Evolutionary conservation across 345 rosid genomes (phyloP).

Genomic region (Murraya paniculata): DNA sequence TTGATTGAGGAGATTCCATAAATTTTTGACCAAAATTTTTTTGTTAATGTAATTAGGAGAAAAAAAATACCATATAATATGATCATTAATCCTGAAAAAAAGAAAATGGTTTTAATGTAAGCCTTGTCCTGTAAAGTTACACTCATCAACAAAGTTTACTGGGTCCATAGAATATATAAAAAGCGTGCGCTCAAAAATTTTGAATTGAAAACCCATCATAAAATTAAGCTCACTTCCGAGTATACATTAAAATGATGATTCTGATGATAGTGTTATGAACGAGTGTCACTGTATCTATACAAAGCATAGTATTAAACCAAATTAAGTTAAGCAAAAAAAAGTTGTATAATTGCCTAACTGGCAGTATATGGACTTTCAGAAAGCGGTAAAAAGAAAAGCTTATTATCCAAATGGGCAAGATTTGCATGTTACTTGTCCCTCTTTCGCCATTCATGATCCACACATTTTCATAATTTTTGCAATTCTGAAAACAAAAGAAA

Average conservation of each 20-base stretch:
- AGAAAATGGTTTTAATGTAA: neutral
- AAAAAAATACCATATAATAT: neutral
- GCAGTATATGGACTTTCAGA: neutral
- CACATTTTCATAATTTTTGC: conserved; percentile 18
- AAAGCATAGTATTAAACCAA: neutral
- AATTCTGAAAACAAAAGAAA: neutral
- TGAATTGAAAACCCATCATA: neutral
- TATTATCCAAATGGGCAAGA: conserved; percentile 40
- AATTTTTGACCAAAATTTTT: too few species aligned
- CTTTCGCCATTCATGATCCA: conserved; percentile 27
- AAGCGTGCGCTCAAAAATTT: conserved; percentile 7
- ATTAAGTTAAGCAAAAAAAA: neutral
- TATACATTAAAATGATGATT: neutral
- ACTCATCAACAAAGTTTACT: neutral
- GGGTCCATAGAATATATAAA: neutral
- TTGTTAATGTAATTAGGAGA: too few species aligned
- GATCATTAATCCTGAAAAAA: too few species aligned
- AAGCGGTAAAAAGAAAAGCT: conserved; percentile 25
- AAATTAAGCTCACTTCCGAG: neutral
- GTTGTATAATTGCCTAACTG: conserved; percentile 5
- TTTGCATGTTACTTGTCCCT: conserved; percentile 48
- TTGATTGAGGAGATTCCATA: too few species aligned
- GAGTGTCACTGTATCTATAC: neutral
- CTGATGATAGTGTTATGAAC: conserved; percentile 2
- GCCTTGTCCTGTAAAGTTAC: neutral